Evolutionary conservation across 2,329 filamentous ascomycete genomes (phyloP).

Genomic region (Neurospora sp.): DNA sequence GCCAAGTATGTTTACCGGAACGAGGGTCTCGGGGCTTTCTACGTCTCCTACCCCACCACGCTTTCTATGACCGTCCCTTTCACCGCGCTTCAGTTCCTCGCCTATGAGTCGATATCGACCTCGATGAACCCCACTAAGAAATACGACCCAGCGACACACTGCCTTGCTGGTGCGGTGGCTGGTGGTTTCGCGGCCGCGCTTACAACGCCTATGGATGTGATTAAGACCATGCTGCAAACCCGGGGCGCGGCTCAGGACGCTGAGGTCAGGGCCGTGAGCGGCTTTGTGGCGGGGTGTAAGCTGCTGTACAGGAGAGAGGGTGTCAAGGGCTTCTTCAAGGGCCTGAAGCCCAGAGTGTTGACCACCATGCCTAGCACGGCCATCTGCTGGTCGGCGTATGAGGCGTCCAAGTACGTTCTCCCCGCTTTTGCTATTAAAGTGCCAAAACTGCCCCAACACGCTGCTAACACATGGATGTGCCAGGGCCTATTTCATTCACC

Average conservation of each 20-base stretch:
- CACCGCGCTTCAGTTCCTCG: slow-evolving; percentile 92
- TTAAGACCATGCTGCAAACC: slow-evolving; percentile 95
- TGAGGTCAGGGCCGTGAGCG: slow-evolving; percentile 76
- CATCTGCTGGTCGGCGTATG: slow-evolving; percentile 89
- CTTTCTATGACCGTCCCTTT: slow-evolving; percentile 98
- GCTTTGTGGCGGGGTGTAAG: slow-evolving; percentile 66
- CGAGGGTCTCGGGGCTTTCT: slow-evolving; percentile 87
- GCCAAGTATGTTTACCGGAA: slow-evolving; percentile 76
- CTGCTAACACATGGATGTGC: slow-evolving; percentile 9
- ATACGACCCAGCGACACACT: slow-evolving; percentile 92
- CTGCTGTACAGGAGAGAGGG: slow-evolving; percentile 81
- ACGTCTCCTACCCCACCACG: slow-evolving; percentile 96
- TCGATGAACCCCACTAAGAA: slow-evolving; percentile 75
- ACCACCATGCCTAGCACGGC: slow-evolving; percentile 98
- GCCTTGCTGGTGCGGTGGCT: slow-evolving; percentile 80
- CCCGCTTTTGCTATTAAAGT: neutral
- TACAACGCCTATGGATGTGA: slow-evolving; percentile 93
- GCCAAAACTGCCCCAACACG: neutral
- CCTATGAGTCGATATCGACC: slow-evolving; percentile 94
- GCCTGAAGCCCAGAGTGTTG: slow-evolving; percentile 79
- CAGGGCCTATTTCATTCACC: slow-evolving; percentile 51
- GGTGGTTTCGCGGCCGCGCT: slow-evolving; percentile 88
- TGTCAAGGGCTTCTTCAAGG: slow-evolving; percentile 81
- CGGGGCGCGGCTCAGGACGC: slow-evolving; percentile 69
- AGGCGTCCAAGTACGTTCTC: slow-evolving; percentile 53